Percentiles rank a stretch among this genome's conserved stretches.
Conservation (phyloP, 2,329 filamentous ascomycete species). For the Cercospora sp. region DNA sequence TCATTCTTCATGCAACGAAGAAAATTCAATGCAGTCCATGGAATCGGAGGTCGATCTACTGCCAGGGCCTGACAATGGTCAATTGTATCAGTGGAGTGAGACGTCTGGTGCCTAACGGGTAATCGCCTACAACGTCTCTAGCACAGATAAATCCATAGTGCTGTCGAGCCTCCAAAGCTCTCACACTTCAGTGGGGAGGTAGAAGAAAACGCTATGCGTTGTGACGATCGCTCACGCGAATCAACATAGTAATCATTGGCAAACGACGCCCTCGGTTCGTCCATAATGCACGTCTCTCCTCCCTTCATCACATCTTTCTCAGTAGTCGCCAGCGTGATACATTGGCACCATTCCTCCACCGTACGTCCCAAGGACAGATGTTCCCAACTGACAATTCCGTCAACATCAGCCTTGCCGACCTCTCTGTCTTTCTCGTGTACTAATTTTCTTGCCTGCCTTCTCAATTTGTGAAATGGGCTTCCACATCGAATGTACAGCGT, state of each 20-base stretch:
- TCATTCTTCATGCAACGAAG: background rate
- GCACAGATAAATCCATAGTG: background rate
- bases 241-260: background rate
- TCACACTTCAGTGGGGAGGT: background rate
- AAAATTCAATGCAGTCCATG: background rate
- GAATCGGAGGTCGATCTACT: background rate
- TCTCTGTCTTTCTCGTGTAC: background rate
- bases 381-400: background rate
- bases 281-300: background rate
- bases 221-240: background rate
- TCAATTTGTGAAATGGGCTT: background rate
- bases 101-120: background rate
- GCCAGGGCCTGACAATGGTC: background rate
- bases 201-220: background rate
- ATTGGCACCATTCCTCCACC: background rate
- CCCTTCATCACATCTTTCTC: background rate
- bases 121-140: background rate
- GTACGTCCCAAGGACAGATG: background rate
- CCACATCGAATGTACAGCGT: background rate
- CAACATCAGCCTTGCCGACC: background rate
- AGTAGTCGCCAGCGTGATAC: background rate
- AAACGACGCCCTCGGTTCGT: background rate
- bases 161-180: background rate
- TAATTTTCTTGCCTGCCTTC: background rate
- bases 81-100: background rate